phyloP scores from a whole-genome alignment of 768 basidiomycete genomes.

The Cystobasidium tubakii region DNA sequence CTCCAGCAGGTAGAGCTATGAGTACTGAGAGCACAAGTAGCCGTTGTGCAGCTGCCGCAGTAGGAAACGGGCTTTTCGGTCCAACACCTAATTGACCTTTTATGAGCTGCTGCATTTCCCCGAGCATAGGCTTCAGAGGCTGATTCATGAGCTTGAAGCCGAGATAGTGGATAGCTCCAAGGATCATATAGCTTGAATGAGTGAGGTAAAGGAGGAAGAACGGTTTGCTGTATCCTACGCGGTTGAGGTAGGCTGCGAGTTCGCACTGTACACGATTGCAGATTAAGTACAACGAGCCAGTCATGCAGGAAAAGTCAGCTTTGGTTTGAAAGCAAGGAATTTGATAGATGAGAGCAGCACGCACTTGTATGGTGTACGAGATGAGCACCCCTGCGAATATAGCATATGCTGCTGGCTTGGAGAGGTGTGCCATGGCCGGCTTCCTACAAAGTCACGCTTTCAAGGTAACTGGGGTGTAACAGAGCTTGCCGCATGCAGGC shows the following conservation, averaged over 20 bases:
- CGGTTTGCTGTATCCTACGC: conserved; percentile 72
- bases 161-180: conserved; percentile 74
- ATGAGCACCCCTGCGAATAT: conserved; percentile 41
- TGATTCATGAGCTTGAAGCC: conserved; percentile 58
- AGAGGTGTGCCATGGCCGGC: conserved; percentile 12
- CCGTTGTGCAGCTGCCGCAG: neutral
- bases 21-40: conserved; percentile 1
- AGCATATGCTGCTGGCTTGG: neutral
- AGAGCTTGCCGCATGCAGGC: neutral
- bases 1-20: conserved; percentile 38
- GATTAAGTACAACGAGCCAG: conserved; percentile 36
- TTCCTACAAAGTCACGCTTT: conserved; percentile 1
- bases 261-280: conserved; percentile 26
- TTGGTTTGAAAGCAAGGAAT: neutral
- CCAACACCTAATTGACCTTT: conserved; percentile 20
- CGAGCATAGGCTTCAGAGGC: conserved; percentile 48
- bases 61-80: conserved; percentile 11
- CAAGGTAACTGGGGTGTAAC: neutral
- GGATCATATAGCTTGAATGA: conserved; percentile 68
- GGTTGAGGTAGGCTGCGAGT: conserved; percentile 58
- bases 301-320: conserved; percentile 57
- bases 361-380: conserved; percentile 68
- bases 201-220: conserved; percentile 74
- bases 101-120: neutral
- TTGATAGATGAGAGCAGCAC: too few species aligned